Conservation (phyloP, 257 asterid genomes). For the Lantana camara region DNA sequence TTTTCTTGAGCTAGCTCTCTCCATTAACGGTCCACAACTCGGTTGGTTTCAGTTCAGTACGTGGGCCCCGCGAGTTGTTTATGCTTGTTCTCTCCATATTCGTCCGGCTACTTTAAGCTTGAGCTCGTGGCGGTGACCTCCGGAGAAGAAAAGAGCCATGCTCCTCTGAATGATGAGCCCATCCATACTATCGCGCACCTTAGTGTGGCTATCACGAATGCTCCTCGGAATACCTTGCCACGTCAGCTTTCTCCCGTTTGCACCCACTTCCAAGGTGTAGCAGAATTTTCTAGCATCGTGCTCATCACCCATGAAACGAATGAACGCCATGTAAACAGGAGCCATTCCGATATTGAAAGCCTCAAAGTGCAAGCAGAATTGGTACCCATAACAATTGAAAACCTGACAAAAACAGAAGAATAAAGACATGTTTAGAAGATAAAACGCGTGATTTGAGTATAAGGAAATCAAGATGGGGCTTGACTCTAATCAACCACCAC, state of each 20-base stretch:
- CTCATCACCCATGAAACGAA: constrained; percentile 70
- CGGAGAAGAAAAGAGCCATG: constrained; percentile 59
- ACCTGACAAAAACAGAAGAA: constrained; percentile 28
- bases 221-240: constrained; percentile 67
- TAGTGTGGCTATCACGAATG: constrained; percentile 52
- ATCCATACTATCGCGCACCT: constrained; percentile 65
- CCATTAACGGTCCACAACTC: too few species aligned
- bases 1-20: too few species aligned
- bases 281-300: constrained; percentile 50
- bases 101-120: constrained; percentile 58
- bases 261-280: constrained; percentile 55
- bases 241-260: constrained; percentile 46
- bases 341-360: constrained; percentile 56
- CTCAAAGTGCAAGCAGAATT: constrained; percentile 70
- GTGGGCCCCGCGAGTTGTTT: too few species aligned
- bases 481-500: too few species aligned
- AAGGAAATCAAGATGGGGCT: too few species aligned
- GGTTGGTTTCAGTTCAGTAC: too few species aligned
- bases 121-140: constrained; percentile 52
- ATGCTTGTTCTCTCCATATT: constrained; percentile 49
- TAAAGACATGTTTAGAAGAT: too few species aligned
- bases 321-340: constrained; percentile 63
- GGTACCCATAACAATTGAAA: constrained; percentile 61
- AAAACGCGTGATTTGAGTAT: too few species aligned
- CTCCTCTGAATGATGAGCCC: constrained; percentile 55